Evolutionary conservation across 495 filamentous ascomycete genomes (phyloP), one percentile per base, ranked within the genome.

Genomic region (Bombardia bombarda): DNA sequence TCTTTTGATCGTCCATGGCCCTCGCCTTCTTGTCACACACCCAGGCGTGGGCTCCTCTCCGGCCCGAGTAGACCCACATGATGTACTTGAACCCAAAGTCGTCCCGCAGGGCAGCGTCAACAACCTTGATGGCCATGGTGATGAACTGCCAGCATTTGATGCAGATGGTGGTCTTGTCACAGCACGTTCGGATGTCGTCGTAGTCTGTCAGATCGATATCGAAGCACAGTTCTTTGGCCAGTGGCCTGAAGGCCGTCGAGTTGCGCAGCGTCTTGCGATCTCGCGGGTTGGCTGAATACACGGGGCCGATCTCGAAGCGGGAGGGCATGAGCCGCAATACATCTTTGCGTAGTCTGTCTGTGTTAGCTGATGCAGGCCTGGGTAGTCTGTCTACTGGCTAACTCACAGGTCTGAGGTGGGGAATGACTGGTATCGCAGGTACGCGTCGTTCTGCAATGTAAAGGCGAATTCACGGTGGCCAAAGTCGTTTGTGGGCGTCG

Each of bases 141-240:
- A 93, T 89, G 65, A 96, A 98, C 26, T 82, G 70, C 92, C 92
- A 98, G 66, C 92, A 98, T 60, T 90, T 90, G 46, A 70, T 71
- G 57, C 92, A 98, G 50, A 98, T 96, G 46, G 84, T 90, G 4
- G 93, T 89, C 53, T 89, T 87, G 44, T 81, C 77, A 61, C 92
- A 98, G 66, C 92, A 98, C 17, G 90, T 95, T 18, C 92, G 83
- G 50, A 97, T 85, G 36, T 94, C 86, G 57, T 98, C 92, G 63
- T 98, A 98, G 68, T 97, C 92, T 21, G 90, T 96, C 74, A 98
- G 73, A 76, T 98, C 92, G 51, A 98, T 95, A 81, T 98, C 92
- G 66, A 98, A 97, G 47, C 95, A 93, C 13, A 98, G 66, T 62
- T 98, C 92, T 57, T 97, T 97, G 1, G 81, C 69, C 3, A 93